Conservation (phyloP, 2,329 filamentous ascomycete genomes). For the Paradendryphiella salina region DNA sequence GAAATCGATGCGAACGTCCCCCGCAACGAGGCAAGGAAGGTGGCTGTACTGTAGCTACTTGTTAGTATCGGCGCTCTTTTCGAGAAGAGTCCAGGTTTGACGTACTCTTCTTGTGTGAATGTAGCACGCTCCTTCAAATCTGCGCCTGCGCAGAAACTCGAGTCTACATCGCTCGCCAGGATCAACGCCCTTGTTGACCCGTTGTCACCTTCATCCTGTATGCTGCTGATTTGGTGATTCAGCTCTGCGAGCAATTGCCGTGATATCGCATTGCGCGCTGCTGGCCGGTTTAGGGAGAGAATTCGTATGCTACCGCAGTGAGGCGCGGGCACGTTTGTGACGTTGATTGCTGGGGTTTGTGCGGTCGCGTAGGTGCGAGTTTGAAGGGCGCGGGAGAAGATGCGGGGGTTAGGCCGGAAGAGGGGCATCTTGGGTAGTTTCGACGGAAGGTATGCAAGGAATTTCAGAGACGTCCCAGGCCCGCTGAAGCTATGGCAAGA, state of each 20-base stretch:
- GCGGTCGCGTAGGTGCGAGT: constrained; percentile 49
- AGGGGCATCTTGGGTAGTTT: constrained; percentile 29
- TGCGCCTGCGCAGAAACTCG: constrained; percentile 89
- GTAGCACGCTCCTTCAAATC: constrained; percentile 85
- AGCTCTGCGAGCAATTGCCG: constrained; percentile 73
- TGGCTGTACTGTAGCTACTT: constrained; percentile 64
- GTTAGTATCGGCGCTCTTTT: constrained; percentile 14
- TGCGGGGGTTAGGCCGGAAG: constrained; percentile 24
- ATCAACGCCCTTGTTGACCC: constrained; percentile 77
- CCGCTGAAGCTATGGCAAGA: not conserved
- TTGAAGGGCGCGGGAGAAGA: constrained; percentile 31
- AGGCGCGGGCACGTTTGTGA: constrained; percentile 75
- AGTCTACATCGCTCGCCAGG: constrained; percentile 80
- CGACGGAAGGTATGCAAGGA: not conserved
- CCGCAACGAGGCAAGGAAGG: constrained; percentile 78
- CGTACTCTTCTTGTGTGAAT: constrained; percentile 78
- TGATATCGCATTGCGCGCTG: constrained; percentile 89
- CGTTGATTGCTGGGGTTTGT: constrained; percentile 63
- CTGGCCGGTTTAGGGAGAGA: constrained; percentile 81
- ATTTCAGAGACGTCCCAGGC: not conserved
- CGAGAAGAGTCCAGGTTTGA: not conserved
- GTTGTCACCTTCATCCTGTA: constrained; percentile 63
- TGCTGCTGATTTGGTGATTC: constrained; percentile 69
- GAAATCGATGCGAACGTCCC: constrained; percentile 73
- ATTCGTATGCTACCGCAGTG: constrained; percentile 83